Conservation (phyloP, 495 filamentous ascomycete species). For the Lophiostoma macrostomum region DNA sequence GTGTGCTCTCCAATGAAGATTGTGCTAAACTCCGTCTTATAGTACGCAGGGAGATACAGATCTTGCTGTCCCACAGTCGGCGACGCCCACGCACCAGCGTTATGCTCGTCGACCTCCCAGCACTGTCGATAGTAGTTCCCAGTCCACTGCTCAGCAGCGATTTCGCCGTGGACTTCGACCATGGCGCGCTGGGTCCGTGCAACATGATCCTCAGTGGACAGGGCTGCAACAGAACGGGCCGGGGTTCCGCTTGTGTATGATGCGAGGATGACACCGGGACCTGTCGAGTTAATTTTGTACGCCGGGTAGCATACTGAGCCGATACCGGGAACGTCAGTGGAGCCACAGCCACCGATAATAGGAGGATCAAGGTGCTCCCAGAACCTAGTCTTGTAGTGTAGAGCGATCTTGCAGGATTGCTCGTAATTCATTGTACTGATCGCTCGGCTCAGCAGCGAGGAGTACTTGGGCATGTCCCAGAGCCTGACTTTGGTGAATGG, state of each 20-base stretch:
- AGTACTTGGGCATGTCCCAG: conserved; percentile 45
- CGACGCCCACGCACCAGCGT: conserved; percentile 30
- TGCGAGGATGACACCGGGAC: conserved; percentile 61
- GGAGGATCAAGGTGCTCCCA: conserved; percentile 63
- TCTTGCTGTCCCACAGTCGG: conserved; percentile 58
- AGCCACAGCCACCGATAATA: conserved; percentile 61
- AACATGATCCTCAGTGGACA: conserved; percentile 54
- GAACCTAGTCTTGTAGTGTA: conserved; percentile 63
- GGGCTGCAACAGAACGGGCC: conserved; percentile 46
- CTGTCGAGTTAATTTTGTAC: conserved; percentile 60
- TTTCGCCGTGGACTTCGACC: conserved; percentile 58
- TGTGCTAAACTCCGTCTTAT: conserved; percentile 61
- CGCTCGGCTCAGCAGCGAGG: conserved; percentile 54
- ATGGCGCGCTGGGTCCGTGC: conserved; percentile 56
- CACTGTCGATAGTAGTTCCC: conserved; percentile 22
- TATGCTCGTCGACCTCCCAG: conserved; percentile 31
- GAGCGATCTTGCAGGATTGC: conserved; percentile 61
- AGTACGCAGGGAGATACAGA: conserved; percentile 66
- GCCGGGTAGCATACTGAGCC: conserved; percentile 61
- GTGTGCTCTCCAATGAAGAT: conserved; percentile 72
- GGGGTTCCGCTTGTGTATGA: conserved; percentile 51
- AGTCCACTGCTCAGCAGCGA: conserved; percentile 51
- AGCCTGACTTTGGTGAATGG: conserved; percentile 56
- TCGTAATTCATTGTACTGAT: conserved; percentile 59
- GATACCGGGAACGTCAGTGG: conserved; percentile 57